Percentiles rank a stretch among this genome's conserved stretches.
phyloP scores from a whole-genome alignment of 305 asterid species.

The Nicotiana rustica region DNA sequence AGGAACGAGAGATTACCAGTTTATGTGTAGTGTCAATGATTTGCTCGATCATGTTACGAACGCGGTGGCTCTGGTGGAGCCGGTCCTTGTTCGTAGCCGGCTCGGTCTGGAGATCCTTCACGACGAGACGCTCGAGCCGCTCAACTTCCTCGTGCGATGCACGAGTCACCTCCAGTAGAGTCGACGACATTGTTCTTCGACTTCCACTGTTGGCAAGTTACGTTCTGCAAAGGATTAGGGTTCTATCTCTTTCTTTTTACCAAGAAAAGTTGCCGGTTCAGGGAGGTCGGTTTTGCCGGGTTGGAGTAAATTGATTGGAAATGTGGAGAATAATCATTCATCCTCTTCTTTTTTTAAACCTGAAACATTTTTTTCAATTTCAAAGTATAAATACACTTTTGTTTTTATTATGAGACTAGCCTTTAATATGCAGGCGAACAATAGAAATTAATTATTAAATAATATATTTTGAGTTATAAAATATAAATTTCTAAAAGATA shows the following conservation, averaged over 20 bases:
- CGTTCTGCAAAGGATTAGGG: conserved; percentile 12
- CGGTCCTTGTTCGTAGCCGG: conserved; percentile 85
- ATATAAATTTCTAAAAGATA: too few species aligned
- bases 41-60: conserved; percentile 88
- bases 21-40: conserved; percentile 70
- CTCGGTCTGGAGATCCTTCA: conserved; percentile 91
- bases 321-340: too few species aligned
- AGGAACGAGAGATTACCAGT: conserved; percentile 52
- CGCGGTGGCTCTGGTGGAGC: conserved; percentile 94
- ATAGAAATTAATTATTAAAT: too few species aligned
- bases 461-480: too few species aligned
- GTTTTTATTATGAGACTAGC: too few species aligned
- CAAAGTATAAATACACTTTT: too few species aligned
- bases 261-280: conserved; percentile 25
- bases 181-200: conserved; percentile 78
- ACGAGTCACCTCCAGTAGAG: conserved; percentile 91
- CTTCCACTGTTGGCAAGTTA: conserved; percentile 13
- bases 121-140: conserved; percentile 85
- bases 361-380: too few species aligned
- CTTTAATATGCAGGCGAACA: too few species aligned
- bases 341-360: too few species aligned
- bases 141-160: conserved; percentile 95
- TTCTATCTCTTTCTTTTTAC: background rate
- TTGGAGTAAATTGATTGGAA: background rate
- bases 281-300: background rate